These are phyloP conservation scores for Misopates orontium DNA, from an alignment of 257 asterid genomes.

Conservation along the genomic window DNA sequence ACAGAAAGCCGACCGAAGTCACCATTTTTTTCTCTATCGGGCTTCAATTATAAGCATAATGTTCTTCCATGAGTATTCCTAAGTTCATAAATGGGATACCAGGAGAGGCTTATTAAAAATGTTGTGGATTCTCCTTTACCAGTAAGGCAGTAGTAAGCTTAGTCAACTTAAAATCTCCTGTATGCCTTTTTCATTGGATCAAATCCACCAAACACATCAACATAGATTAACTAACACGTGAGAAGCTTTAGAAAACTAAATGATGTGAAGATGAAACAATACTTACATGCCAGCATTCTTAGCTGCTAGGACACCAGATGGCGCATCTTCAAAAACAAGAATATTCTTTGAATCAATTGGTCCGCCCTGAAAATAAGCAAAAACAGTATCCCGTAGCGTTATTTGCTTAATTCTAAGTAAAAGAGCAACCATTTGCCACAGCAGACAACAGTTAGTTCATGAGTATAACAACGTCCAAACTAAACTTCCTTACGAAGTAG, in stretches of 20 bases:
- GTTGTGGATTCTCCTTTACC: too few species aligned
- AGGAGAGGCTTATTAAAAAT: neutral
- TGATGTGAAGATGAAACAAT: constrained; percentile 13
- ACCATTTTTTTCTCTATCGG: neutral
- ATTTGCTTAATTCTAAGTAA: neutral
- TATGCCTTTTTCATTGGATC: neutral
- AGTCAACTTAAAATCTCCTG: too few species aligned
- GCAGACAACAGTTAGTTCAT: constrained; percentile 1
- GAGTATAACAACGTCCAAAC: neutral
- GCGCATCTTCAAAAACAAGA: constrained; percentile 98
- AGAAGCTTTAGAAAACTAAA: neutral
- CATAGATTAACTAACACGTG: constrained; percentile 13
- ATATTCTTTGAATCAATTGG: constrained; percentile 58
- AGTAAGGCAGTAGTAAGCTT: too few species aligned
- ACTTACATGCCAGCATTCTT: constrained; percentile 93
- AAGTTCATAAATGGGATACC: constrained; percentile 6
- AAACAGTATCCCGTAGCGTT: neutral
- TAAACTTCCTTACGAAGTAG: too few species aligned
- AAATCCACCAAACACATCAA: constrained; percentile 3
- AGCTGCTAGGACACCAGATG: constrained; percentile 88
- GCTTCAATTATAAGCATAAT: neutral
- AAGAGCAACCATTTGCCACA: neutral
- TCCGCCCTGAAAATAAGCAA: constrained; percentile 58
- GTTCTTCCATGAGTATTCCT: neutral
- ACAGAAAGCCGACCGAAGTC: too few species aligned